Conservation (phyloP, 176 grass and related monocot species). For the Avena atlantica region DNA sequence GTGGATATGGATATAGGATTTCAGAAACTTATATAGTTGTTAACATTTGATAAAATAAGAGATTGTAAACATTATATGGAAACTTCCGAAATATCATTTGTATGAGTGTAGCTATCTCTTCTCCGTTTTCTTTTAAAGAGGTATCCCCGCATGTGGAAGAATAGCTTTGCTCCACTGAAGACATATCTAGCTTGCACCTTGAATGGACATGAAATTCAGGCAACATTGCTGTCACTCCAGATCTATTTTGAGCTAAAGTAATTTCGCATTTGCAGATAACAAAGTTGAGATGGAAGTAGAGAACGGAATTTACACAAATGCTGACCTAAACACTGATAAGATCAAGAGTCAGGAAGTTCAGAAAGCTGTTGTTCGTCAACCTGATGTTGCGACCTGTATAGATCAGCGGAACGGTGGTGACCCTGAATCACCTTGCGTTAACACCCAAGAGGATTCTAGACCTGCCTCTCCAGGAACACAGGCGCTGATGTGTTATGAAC, state of each 20-base stretch:
- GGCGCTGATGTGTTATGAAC: slow-evolving; percentile 73
- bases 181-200: background rate
- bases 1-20: slow-evolving; percentile 11
- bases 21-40: background rate
- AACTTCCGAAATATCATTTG: slow-evolving; percentile 19
- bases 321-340: slow-evolving; percentile 8
- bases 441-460: slow-evolving; percentile 54
- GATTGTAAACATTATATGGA: slow-evolving; percentile 1
- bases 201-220: slow-evolving; percentile 33
- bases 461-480: slow-evolving; percentile 73
- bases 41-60: slow-evolving; percentile 14
- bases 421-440: slow-evolving; percentile 32
- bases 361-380: slow-evolving; percentile 36
- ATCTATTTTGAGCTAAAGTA: slow-evolving; percentile 34
- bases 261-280: slow-evolving; percentile 42
- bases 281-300: slow-evolving; percentile 48
- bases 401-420: slow-evolving; percentile 44
- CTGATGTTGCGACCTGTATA: slow-evolving; percentile 22
- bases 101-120: slow-evolving; percentile 10
- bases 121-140: background rate
- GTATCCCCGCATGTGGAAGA: slow-evolving; percentile 8
- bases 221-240: background rate
- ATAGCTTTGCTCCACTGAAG: slow-evolving; percentile 19
- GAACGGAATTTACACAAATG: slow-evolving; percentile 40
- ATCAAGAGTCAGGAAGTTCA: slow-evolving; percentile 34